Percentiles rank a stretch among this genome's conserved stretches.
Evolutionary conservation across 768 basidiomycete species (phyloP).

Genomic region (Leccinum subgranulosum): DNA sequence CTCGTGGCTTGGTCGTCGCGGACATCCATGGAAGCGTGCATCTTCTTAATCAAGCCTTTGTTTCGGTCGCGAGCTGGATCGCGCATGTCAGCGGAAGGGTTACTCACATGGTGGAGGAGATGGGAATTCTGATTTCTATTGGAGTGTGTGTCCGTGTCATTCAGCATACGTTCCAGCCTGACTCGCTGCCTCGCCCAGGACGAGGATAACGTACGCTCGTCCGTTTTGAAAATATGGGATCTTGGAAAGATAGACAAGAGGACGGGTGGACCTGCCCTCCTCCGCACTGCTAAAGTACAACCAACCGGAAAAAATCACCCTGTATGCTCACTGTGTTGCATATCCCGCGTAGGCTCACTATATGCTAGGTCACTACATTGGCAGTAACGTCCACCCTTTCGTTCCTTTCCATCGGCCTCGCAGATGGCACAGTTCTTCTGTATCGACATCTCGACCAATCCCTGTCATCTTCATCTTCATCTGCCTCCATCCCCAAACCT

Average conservation of each 20-base stretch:
- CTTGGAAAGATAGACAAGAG: slow-evolving; percentile 67
- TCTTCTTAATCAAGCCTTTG: slow-evolving; percentile 71
- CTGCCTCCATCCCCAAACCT: slow-evolving; percentile 82
- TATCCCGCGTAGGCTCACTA: neutral
- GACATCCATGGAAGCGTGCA: slow-evolving; percentile 86
- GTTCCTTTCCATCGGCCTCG: slow-evolving; percentile 90
- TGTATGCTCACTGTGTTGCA: slow-evolving; percentile 34
- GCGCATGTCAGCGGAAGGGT: slow-evolving; percentile 79
- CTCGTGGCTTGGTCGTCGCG: slow-evolving; percentile 69
- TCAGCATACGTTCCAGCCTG: slow-evolving; percentile 1
- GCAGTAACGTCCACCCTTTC: slow-evolving; percentile 75
- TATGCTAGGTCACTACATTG: slow-evolving; percentile 64
- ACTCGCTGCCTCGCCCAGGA: slow-evolving; percentile 48
- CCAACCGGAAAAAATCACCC: slow-evolving; percentile 76
- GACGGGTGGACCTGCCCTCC: slow-evolving; percentile 55
- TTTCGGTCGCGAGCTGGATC: slow-evolving; percentile 68
- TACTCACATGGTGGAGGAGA: slow-evolving; percentile 82
- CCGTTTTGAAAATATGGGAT: slow-evolving; percentile 88
- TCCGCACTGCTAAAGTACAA: slow-evolving; percentile 77
- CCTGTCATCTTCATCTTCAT: slow-evolving; percentile 58
- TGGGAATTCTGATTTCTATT: slow-evolving; percentile 80
- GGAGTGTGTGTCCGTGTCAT: slow-evolving; percentile 55
- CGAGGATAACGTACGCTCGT: slow-evolving; percentile 63
- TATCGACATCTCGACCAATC: slow-evolving; percentile 93
- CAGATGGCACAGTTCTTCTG: slow-evolving; percentile 88